Evolutionary conservation across 2,329 filamentous ascomycete genomes (phyloP).

Genomic region (Madurella fahalii): DNA sequence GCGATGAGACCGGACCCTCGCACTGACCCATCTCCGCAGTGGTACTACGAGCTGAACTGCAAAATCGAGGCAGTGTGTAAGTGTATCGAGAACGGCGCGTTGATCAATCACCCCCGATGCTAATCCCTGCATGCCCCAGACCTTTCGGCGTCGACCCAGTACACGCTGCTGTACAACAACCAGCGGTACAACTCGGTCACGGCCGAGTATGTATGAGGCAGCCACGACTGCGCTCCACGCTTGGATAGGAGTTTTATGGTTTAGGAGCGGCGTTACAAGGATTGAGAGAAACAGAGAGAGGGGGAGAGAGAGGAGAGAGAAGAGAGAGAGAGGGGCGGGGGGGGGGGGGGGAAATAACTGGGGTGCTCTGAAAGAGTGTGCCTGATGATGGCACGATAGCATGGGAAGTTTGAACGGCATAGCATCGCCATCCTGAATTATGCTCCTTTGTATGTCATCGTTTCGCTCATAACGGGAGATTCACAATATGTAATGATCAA

Average conservation of each 20-base stretch:
- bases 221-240: background rate
- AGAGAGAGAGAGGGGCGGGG: no score
- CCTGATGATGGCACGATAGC: no score
- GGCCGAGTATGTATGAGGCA: slow-evolving; percentile 38
- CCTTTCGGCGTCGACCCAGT: slow-evolving; percentile 39
- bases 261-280: background rate
- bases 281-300: background rate
- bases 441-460: no score
- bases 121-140: slow-evolving; percentile 22
- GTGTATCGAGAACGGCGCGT: slow-evolving; percentile 6
- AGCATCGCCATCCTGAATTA: no score
- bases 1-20: background rate
- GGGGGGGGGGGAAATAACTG: no score
- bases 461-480: no score
- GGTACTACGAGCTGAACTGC: slow-evolving; percentile 39
- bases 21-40: slow-evolving; percentile 3
- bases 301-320: no score
- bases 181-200: slow-evolving; percentile 40
- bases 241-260: background rate
- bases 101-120: background rate
- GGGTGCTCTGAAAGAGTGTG: no score
- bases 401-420: no score
- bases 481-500: no score
- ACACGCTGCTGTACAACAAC: slow-evolving; percentile 41
- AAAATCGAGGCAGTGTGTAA: slow-evolving; percentile 39